These are phyloP conservation scores for Aspergillus avenaceus DNA, from an alignment of 495 filamentous ascomycete species.

Conservation along the genomic window DNA sequence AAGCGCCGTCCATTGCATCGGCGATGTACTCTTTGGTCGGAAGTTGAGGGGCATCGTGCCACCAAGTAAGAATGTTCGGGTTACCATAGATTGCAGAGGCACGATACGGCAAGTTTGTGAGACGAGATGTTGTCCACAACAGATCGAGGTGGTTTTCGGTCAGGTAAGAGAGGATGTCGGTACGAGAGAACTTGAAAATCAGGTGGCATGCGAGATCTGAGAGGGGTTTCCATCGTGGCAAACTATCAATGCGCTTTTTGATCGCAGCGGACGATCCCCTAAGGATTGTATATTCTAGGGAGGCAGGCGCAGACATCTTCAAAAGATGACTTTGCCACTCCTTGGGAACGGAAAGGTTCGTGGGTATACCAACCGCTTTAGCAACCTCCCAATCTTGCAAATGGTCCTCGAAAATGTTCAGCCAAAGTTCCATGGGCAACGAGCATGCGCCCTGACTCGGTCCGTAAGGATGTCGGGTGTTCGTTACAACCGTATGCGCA, in stretches of 20 bases:
- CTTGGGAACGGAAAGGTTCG: conserved; percentile 64
- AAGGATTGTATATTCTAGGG: conserved; percentile 78
- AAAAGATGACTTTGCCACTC: conserved; percentile 63
- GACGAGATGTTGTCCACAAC: conserved; percentile 76
- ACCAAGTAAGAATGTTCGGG: conserved; percentile 83
- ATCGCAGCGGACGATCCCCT: conserved; percentile 63
- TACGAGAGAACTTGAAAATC: conserved; percentile 85
- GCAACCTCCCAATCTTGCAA: conserved; percentile 87
- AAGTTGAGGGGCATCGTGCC: conserved; percentile 71
- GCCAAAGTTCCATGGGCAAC: conserved; percentile 84
- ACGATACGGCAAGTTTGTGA: conserved; percentile 77
- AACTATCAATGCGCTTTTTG: conserved; percentile 61
- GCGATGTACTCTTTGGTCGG: conserved; percentile 72
- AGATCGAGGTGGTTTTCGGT: conserved; percentile 71
- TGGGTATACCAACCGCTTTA: conserved; percentile 71
- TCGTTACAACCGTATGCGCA: conserved; percentile 57
- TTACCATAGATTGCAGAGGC: conserved; percentile 84
- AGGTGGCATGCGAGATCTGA: conserved; percentile 79
- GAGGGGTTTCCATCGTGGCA: conserved; percentile 65
- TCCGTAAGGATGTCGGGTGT: conserved; percentile 35
- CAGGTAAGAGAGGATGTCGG: conserved; percentile 74
- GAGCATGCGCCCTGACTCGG: conserved; percentile 21
- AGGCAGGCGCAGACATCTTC: conserved; percentile 48
- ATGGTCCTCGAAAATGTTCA: conserved; percentile 72
- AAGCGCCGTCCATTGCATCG: conserved; percentile 84